Base-by-base conservation (phyloP, 2,329 filamentous ascomycete species). In the Lecanoromycetidae sp. region DNA sequence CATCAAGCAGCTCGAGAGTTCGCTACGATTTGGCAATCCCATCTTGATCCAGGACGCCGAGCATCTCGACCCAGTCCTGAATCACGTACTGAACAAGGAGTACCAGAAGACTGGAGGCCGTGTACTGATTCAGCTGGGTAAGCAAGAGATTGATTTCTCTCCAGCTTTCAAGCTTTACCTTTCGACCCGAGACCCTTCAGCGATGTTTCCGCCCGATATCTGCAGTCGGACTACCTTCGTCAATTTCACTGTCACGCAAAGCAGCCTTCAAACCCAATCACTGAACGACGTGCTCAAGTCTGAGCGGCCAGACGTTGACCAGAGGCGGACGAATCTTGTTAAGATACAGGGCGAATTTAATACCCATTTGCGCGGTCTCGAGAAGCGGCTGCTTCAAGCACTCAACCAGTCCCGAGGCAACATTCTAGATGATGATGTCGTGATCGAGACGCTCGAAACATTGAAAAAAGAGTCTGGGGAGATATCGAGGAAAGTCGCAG, bases 271-370 rank as follows among this genome's bases (percentile, higher is more conserved):
- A 68, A 96, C 91, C 2, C 91, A 98, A 66, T 95, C 91, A 1
- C 78, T 98, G 56, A 95, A 95, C 57, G 88, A 98, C 54, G 91
- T 96, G 27, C 77, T 98, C 60, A 96, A 96, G 66, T 94, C 88
- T 12, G 91, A 98, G 71, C 80, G 93, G 47, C 91, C 93, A 3
- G 91, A 98, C 66, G 87, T 98, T 15, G 91, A 98, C 61, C 88
- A 96, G 71, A 79, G 91, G 54, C 80, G 91, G 48, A 94, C 88
- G 29, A 96, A 98, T 63, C 80, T 98, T 55, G 94, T 96, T 75
- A 98, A 98, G 70, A 78, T 95, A 58, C 91, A 98, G 69, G 91
- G 91, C 59, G 93, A 98, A 67, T 98, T 98, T 75, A 95, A 93
- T 69, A 82, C 96, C n/a, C 90, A 95, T 66, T 77, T 98, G 35